These are phyloP conservation scores for Priceomyces castillae DNA, from an alignment of 805 yeast genomes.

Conservation along the genomic window DNA sequence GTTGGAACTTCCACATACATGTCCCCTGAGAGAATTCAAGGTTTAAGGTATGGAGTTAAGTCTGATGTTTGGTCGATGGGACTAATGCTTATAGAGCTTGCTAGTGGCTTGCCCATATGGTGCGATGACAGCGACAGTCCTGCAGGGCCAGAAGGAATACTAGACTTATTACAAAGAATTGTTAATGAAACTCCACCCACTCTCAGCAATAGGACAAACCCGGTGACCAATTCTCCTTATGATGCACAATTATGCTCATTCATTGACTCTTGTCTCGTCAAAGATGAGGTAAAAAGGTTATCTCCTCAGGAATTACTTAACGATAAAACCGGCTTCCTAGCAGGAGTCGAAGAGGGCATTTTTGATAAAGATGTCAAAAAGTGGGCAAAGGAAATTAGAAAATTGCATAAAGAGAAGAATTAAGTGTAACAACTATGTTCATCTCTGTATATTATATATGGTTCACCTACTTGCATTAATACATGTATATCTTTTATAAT, in stretches of 20 bases:
- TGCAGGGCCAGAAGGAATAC: conserved; percentile 74
- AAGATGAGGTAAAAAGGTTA: conserved; percentile 64
- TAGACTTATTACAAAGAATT: conserved; percentile 86
- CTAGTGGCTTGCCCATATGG: conserved; percentile 82
- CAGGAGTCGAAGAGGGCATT: conserved; percentile 27
- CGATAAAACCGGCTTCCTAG: conserved; percentile 26
- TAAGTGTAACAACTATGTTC: conserved; percentile 4
- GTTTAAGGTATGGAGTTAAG: conserved; percentile 88
- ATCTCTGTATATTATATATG: conserved; percentile 2
- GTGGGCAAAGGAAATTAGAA: conserved; percentile 43
- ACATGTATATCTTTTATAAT: not conserved
- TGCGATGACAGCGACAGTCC: conserved; percentile 42
- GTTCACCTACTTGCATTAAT: conserved; percentile 2
- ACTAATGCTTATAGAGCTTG: conserved; percentile 81
- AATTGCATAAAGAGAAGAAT: conserved; percentile 26
- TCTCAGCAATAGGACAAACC: conserved; percentile 38
- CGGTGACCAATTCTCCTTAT: conserved; percentile 26
- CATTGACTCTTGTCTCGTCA: conserved; percentile 69
- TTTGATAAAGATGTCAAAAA: conserved; percentile 35
- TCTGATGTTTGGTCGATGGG: conserved; percentile 98
- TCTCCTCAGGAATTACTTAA: conserved; percentile 68
- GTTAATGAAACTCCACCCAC: conserved; percentile 91
- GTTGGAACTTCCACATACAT: conserved; percentile 97
- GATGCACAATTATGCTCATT: conserved; percentile 58
- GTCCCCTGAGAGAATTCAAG: conserved; percentile 96